Evolutionary conservation across 192 early-diverging fungal species (phyloP), one percentile per base, ranked within the genome.

Genomic region (Gaertneriomyces sp.): DNA sequence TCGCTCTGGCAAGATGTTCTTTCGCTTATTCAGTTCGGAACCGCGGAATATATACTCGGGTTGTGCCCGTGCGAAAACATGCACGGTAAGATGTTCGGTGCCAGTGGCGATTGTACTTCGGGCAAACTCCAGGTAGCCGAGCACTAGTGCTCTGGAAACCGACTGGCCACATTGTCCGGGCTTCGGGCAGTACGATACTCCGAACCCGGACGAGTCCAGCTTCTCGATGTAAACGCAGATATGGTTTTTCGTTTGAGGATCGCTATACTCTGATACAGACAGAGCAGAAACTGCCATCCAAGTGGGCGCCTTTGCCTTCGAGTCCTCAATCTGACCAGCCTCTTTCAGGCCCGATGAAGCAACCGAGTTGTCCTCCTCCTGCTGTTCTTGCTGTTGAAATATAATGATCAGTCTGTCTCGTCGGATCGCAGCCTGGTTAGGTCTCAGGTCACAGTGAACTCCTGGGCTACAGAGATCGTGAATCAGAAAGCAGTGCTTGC

Each of bases 31-130:
- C 43, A 81, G 58, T 45, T 77, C 72, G 8, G 91, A 93, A 33
- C 80, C 64, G 38, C 82, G 79, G 83, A 95, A 95, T 8, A 95
- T 73, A 57, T 95, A 95, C 61, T 89, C 85, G 11, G 91, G 91
- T 71, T 95, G 93, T 6, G 91, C 75, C 4, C 93, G 82, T 7
- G 91, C 93, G 81, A 93, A 95, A 33, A 92, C 58, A 63, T 88
- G 76, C 0, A 74, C 33, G 5, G 53, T n/a, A n/a, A 77, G 20
- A 49, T 54, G 12, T 19, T n/a, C 12, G 10, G 43, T 45, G 4
- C n/a, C 39, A 3, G n/a, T 33, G 3, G 58, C 38, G 16, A 59
- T 44, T 12, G 6, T 16, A 3, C 16, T n/a, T 8, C 16, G 9
- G 11, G 46, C 10, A 49, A 47, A 33, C 25, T 11, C 7, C 20